phyloP scores from a whole-genome alignment of 78 protist species.

The Dictyostelium brefeldianum region DNA sequence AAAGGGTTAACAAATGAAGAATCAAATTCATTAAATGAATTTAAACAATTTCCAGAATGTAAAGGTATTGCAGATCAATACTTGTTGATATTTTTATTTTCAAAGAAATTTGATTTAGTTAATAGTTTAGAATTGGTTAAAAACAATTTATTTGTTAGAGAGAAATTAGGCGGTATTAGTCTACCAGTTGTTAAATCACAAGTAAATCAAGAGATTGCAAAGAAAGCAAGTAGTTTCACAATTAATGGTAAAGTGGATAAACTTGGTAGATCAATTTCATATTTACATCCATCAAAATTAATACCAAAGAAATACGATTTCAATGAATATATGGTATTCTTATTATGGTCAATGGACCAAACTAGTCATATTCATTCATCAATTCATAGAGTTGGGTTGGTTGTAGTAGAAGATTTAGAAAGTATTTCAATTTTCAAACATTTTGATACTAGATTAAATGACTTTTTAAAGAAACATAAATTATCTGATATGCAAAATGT shows the following conservation, averaged over 20 bases:
- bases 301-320: slow-evolving; percentile 33
- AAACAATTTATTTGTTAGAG: slow-evolving; percentile 46
- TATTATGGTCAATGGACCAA: slow-evolving; percentile 54
- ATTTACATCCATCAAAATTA: slow-evolving; percentile 32
- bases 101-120: slow-evolving; percentile 57
- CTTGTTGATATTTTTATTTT: slow-evolving; percentile 47
- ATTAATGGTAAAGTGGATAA: background rate
- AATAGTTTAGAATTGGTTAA: background rate
- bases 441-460: slow-evolving; percentile 42
- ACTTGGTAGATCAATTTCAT: slow-evolving; percentile 10
- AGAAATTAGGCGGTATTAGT: slow-evolving; percentile 12
- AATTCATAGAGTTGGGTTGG: slow-evolving; percentile 33
- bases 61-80: slow-evolving; percentile 32
- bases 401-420: slow-evolving; percentile 42
- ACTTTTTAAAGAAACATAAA: background rate
- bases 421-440: slow-evolving; percentile 38
- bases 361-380: slow-evolving; percentile 4
- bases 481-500: slow-evolving; percentile 34
- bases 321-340: slow-evolving; percentile 7
- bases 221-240: slow-evolving; percentile 26
- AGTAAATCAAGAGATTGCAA: slow-evolving; percentile 47
- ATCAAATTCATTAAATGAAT: background rate
- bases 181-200: slow-evolving; percentile 42
- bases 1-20: slow-evolving; percentile 5
- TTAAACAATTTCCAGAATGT: slow-evolving; percentile 11